Evolutionary conservation across 352 stramenopile species (phyloP).

Genomic region (Globisporangium sylvaticum): DNA sequence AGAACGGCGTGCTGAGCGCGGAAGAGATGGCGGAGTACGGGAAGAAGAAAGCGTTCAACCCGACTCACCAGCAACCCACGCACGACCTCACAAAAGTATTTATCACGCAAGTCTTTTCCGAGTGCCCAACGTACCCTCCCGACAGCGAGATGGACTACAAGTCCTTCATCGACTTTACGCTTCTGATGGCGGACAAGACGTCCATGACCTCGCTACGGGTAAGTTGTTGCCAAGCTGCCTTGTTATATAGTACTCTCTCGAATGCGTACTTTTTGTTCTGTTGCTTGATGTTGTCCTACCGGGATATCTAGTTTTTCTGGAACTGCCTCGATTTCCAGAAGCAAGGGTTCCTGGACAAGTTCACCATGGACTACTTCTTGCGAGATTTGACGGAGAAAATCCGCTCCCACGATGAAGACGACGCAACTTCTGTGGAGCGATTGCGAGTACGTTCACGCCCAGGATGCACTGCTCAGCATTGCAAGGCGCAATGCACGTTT

Average conservation of each 20-base stretch:
- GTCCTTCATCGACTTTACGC: conserved; percentile 57
- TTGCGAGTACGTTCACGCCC: conserved; percentile 28
- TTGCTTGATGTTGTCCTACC: not conserved
- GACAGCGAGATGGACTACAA: conserved; percentile 60
- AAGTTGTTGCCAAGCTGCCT: conserved; percentile 1
- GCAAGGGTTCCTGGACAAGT: conserved; percentile 54
- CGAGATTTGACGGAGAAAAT: conserved; percentile 55
- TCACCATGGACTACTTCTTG: conserved; percentile 61
- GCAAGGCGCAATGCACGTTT: not conserved
- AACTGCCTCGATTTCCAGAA: conserved; percentile 64
- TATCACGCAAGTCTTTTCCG: conserved; percentile 48
- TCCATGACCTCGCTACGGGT: conserved; percentile 43
- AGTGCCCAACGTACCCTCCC: conserved; percentile 38
- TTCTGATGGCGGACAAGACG: conserved; percentile 38
- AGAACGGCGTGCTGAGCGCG: conserved; percentile 52
- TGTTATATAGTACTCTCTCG: too few relatives aligned
- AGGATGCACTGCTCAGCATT: not conserved
- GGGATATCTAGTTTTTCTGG: conserved; percentile 53
- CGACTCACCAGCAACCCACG: conserved; percentile 32
- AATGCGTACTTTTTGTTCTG: not conserved
- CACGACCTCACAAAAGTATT: conserved; percentile 59
- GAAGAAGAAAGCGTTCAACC: conserved; percentile 70
- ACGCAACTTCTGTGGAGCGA: conserved; percentile 19
- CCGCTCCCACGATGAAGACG: conserved; percentile 22
- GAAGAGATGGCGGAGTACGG: conserved; percentile 49